phyloP scores from a whole-genome alignment of 169 alveolate genomes.

The Plasmodium coatneyi region DNA sequence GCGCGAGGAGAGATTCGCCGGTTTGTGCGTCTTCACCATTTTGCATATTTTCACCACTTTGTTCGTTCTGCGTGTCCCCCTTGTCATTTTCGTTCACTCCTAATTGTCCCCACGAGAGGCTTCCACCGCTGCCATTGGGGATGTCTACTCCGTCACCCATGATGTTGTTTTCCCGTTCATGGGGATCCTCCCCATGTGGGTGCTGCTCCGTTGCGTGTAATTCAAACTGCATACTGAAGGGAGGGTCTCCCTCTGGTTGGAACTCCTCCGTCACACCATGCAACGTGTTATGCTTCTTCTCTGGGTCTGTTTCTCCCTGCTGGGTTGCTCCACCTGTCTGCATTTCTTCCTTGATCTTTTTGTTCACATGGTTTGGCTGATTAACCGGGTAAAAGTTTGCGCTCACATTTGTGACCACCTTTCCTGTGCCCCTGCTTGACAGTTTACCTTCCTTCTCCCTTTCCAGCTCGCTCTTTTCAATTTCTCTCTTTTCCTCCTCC shows the following conservation, averaged over 20 bases:
- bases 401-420: not conserved
- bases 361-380: not conserved
- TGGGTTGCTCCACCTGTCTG: not conserved
- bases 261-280: not conserved
- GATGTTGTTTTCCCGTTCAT: not conserved
- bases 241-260: not conserved
- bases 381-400: not conserved
- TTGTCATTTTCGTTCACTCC: not conserved
- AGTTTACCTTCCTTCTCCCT: not conserved
- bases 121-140: not conserved
- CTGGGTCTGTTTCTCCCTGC: not conserved
- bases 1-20: not conserved
- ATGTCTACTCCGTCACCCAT: not conserved
- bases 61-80: not conserved
- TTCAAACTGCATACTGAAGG: not conserved
- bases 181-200: not conserved
- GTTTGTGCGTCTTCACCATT: not conserved
- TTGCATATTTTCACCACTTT: not conserved
- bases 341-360: not conserved
- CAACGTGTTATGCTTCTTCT: not conserved
- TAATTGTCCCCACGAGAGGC: not conserved
- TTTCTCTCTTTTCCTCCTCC: constrained; percentile 14
- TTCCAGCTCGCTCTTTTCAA: not conserved
- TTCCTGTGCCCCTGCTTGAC: not conserved
- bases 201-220: not conserved